Evolutionary conservation across 2,329 filamentous ascomycete species (phyloP), one percentile per base, ranked within the genome.

Genomic region (Neocucurbitaria cava): DNA sequence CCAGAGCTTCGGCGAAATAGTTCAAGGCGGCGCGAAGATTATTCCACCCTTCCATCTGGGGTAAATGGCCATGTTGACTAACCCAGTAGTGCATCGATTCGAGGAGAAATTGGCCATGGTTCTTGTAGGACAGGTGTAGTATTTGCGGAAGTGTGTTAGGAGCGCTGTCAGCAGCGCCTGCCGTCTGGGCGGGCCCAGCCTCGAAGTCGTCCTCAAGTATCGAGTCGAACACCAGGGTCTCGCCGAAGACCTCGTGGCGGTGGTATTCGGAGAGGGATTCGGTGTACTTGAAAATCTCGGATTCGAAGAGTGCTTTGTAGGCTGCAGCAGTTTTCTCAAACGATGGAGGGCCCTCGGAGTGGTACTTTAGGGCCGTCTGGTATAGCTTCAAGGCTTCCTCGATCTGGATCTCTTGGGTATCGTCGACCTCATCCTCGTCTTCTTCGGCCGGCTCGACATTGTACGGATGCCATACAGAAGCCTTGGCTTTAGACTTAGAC

Each of bases 301-400:
- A 97, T 48, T 89, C 81, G 75, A 99, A 96, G 1, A 99, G 86
- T 33, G 86, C 86, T 43, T 89, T 82, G 77, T 99, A 99, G 41
- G 95, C 94, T 46, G 88, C 84, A 39, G 85, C 83, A 18, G 96
- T 94, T 69, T 92, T 87, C 43, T 86, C 77, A 73, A 91, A 95
- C 49, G 87, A 90, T 17, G 80, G 79, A 0, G 90, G 87, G 1
- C 95, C 93, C 77, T 96, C 92, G 1, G 94, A 89, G 72, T 99
- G 95, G 62, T 93, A 87, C 75, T 94, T 96, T 53, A 99, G 80
- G 42, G 95, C 95, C 65, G 84, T 89, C 71, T 98, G 93, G 73
- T 97, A 99, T 31, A 94, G 85, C 78, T 97, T 98, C 58, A 99
- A 81, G 43, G 95, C 93, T 78, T 99, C 95, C 70, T 99, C 95